Conservation (phyloP, 2,329 filamentous ascomycete genomes). For the Berkeleyomyces basicola region DNA sequence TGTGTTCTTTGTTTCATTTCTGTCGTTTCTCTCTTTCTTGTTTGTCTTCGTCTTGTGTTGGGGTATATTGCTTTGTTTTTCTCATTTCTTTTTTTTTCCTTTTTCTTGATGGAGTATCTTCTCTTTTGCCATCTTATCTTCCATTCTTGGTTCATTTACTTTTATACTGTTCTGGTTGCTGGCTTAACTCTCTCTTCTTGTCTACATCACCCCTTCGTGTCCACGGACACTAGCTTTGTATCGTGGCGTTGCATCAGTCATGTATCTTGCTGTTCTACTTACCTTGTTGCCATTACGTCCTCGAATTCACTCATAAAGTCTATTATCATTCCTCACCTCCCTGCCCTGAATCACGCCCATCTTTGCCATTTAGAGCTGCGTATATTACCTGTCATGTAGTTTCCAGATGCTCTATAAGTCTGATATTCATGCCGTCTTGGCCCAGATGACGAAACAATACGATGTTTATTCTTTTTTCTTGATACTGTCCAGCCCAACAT, state of each 20-base stretch:
- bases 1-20: conserved; percentile 12
- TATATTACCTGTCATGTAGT: neutral
- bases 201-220: neutral
- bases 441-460: neutral
- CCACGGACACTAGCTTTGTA: neutral
- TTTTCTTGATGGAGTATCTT: neutral
- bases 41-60: conserved; percentile 5
- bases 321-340: neutral
- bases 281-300: neutral
- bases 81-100: neutral
- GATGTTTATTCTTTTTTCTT: neutral
- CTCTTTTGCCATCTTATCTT: neutral
- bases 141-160: neutral
- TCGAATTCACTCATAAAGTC: neutral
- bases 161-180: neutral
- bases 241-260: neutral
- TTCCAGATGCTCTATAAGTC: neutral
- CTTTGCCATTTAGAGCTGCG: neutral
- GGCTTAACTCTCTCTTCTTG: neutral
- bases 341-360: neutral
- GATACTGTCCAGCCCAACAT: neutral
- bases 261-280: neutral
- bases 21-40: conserved; percentile 2
- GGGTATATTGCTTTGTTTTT: neutral
- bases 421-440: neutral